Conservation (phyloP, 2,329 filamentous ascomycete genomes). For the Aspergillus fumigatiaffinis region DNA sequence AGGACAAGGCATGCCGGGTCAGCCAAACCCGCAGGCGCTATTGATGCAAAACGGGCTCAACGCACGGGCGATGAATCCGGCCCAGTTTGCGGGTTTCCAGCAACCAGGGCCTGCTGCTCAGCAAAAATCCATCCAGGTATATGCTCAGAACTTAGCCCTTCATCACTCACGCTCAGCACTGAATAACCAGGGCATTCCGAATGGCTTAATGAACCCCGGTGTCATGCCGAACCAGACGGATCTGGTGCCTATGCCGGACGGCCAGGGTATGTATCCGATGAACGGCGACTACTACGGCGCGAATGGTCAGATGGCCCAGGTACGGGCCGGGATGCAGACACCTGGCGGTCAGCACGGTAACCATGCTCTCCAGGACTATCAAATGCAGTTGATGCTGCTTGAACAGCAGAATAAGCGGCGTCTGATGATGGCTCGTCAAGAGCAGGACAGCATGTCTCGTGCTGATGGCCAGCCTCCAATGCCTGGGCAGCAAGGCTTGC, state of each 20-base stretch:
- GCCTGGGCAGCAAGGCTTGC: conserved; percentile 45
- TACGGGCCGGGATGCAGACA: conserved; percentile 37
- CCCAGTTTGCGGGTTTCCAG: conserved; percentile 68
- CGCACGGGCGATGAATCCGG: conserved; percentile 65
- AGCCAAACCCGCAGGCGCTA: conserved; percentile 55
- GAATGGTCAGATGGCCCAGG: conserved; percentile 52
- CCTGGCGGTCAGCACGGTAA: conserved; percentile 46
- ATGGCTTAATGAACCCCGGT: conserved; percentile 62
- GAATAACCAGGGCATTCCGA: conserved; percentile 75
- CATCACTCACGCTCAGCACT: conserved; percentile 73
- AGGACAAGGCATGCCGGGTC: conserved; percentile 66
- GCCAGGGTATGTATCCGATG: conserved; percentile 41
- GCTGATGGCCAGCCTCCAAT: conserved; percentile 47
- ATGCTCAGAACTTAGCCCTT: conserved; percentile 78
- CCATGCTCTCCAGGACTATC: conserved; percentile 65
- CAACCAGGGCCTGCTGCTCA: conserved; percentile 58
- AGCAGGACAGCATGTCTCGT: conserved; percentile 59
- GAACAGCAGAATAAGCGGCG: conserved; percentile 67
- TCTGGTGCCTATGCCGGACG: conserved; percentile 74
- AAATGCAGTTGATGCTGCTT: conserved; percentile 66
- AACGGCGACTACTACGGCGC: conserved; percentile 55
- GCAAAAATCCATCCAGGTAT: conserved; percentile 81
- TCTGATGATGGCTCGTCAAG: conserved; percentile 62
- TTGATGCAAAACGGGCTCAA: conserved; percentile 67
- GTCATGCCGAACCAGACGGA: conserved; percentile 72